These are phyloP conservation scores for Colletotrichum limetticola DNA, from an alignment of 2,329 filamentous ascomycete genomes.

Conservation along the genomic window DNA sequence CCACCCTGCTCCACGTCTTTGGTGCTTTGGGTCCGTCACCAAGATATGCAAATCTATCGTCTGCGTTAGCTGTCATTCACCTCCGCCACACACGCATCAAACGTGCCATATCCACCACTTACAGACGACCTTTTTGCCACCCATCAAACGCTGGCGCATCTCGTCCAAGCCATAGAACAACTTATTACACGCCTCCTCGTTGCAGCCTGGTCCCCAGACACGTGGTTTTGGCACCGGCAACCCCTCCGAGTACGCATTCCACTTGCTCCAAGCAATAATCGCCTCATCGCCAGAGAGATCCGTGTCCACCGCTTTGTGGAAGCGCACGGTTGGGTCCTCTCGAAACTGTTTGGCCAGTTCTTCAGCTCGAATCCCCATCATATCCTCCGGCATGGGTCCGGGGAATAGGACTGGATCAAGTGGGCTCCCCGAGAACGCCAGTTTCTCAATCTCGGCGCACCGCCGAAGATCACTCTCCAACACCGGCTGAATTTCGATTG, in stretches of 20 bases:
- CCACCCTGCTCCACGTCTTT: constrained; percentile 47
- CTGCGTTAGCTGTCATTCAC: constrained; percentile 12
- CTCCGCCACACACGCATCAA: neutral
- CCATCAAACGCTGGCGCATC: constrained; percentile 44
- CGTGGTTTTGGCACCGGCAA: constrained; percentile 38
- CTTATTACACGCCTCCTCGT: constrained; percentile 46
- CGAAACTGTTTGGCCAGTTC: constrained; percentile 37
- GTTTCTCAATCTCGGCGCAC: constrained; percentile 29
- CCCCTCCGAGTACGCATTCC: constrained; percentile 45
- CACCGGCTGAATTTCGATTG: constrained; percentile 30
- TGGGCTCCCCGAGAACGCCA: constrained; percentile 20
- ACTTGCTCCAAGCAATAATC: constrained; percentile 49
- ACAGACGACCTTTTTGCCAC: constrained; percentile 48
- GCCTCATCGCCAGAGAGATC: constrained; percentile 37
- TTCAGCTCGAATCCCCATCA: constrained; percentile 37
- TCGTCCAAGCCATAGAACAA: constrained; percentile 45
- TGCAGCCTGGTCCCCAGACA: constrained; percentile 43
- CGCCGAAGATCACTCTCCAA: constrained; percentile 25
- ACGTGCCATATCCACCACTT: constrained; percentile 34
- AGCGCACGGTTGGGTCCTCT: constrained; percentile 25
- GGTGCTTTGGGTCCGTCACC: constrained; percentile 50
- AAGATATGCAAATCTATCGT: constrained; percentile 48
- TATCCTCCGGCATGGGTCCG: constrained; percentile 42
- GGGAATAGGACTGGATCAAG: constrained; percentile 39
- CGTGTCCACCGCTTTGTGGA: constrained; percentile 35